phyloP scores from a whole-genome alignment of 2,329 filamentous ascomycete species.

The Mycogone perniciosa region DNA sequence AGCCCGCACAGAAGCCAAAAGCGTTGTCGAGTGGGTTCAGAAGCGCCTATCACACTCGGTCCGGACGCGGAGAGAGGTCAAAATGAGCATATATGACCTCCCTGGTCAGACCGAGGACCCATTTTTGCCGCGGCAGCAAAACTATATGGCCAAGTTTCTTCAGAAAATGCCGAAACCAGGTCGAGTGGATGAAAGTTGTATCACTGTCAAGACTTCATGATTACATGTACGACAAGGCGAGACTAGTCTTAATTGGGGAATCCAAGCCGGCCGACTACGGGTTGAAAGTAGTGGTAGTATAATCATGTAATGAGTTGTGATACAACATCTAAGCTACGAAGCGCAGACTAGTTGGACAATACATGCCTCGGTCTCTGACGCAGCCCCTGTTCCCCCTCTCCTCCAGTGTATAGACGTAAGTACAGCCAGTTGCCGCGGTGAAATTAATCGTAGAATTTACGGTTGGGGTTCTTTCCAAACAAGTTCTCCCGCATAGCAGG shows the following conservation, averaged over 20 bases:
- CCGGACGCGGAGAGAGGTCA: conserved; percentile 54
- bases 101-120: conserved; percentile 30
- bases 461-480: conserved; percentile 92
- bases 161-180: conserved; percentile 20
- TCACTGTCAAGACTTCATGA: not conserved
- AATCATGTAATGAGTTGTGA: conserved; percentile 20
- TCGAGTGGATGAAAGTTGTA: not conserved
- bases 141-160: conserved; percentile 45
- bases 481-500: conserved; percentile 78
- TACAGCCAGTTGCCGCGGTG: not conserved
- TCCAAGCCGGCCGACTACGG: too few relatives aligned
- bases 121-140: conserved; percentile 38
- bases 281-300: conserved; percentile 15
- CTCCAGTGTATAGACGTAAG: not conserved
- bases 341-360: conserved; percentile 16
- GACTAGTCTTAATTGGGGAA: not conserved
- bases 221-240: not conserved
- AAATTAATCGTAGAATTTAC: conserved; percentile 86
- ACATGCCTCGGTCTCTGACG: conserved; percentile 4
- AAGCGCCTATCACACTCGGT: conserved; percentile 66
- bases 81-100: conserved; percentile 45
- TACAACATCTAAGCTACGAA: conserved; percentile 31
- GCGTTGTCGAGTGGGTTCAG: conserved; percentile 65
- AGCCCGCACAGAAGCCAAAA: conserved; percentile 69
- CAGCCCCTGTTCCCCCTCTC: not conserved